Evolutionary conservation across 2,329 filamentous ascomycete species (phyloP), one percentile per base, ranked within the genome.

Genomic region (Ceratocystis alfenasii): DNA sequence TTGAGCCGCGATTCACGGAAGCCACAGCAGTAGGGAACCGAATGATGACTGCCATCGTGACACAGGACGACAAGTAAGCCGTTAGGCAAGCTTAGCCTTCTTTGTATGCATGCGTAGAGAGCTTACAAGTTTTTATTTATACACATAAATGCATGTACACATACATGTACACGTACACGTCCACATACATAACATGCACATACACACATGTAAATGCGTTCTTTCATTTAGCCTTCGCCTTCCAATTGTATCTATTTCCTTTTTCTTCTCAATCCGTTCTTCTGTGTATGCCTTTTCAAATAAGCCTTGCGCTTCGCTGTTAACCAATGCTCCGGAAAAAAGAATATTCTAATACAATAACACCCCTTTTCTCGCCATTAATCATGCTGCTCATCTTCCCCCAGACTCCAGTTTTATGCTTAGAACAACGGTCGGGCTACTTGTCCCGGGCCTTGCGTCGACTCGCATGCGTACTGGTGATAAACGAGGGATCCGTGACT

Each of bases 1-100:
- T 99, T 75, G 86, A 91, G 74, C 90, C 91, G 1, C 80, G 93
- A 41, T 96, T 99, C 73, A 84, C 85, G 1, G 92, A 95, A 73
- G 94, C 94, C 5, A 90, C 87, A 64, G 85, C 87, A 71, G 79
- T 99, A 46, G 94, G 94, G 2, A 96, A 96, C 74, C 88, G 92
- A 74, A 99, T 99, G 94, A 95, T 99, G 76, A 91, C 87, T 79
- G 94, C 90, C 57, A 94, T 99, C 71, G 77, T 96, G 70, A 89
- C 93, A 77, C 77, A 75, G 72, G 74, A 77, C 61, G 53, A 69
- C 68, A 10, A 66, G 55, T 36, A 46, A 22, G 44, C 46, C 12
- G 3, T 41, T 41, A 12, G 36, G 12, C 10, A 41, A 15, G 3
- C 36, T 41, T 41, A 10, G 36, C 3, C 36, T 41, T 41, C 12